Percentiles rank a stretch among this genome's conserved stretches.
These are phyloP conservation scores for Cyberlindnera veronae DNA, from an alignment of 805 yeast genomes.

Conservation along the genomic window DNA sequence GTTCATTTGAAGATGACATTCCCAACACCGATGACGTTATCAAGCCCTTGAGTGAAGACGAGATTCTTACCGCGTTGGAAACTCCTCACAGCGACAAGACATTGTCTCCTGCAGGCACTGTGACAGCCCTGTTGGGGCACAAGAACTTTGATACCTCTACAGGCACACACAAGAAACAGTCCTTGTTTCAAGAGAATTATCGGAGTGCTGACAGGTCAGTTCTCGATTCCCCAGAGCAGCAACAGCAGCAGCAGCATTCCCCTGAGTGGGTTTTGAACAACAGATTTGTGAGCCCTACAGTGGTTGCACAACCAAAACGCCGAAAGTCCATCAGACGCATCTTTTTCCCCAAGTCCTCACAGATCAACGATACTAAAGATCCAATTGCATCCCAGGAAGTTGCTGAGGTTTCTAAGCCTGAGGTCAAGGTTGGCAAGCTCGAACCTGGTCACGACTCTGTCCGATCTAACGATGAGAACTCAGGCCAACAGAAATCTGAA, in stretches of 20 bases:
- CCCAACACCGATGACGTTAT: too few relatives aligned
- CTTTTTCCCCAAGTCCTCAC: constrained; percentile 15
- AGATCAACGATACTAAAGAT: neutral
- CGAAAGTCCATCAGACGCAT: constrained; percentile 18
- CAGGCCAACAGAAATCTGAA: neutral
- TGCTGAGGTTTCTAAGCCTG: too few relatives aligned
- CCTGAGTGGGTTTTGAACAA: constrained; percentile 13
- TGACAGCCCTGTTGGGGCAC: constrained; percentile 13
- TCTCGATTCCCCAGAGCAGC: neutral
- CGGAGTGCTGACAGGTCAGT: too few relatives aligned
- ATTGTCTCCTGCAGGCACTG: constrained; percentile 13
- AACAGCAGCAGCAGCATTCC: too few relatives aligned
- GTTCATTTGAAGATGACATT: neutral
- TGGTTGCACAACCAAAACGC: constrained; percentile 4
- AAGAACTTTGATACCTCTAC: constrained; percentile 1
- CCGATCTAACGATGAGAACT: too few relatives aligned
- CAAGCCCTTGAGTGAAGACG: too few relatives aligned
- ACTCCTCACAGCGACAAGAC: neutral
- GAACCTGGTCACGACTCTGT: too few relatives aligned
- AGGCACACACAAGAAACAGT: neutral
- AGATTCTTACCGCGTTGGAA: too few relatives aligned
- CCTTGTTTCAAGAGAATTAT: constrained; percentile 6
- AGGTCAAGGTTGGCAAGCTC: too few relatives aligned
- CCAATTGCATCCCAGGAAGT: neutral
- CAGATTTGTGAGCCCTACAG: constrained; percentile 11